Base-by-base conservation (phyloP, 345 rosid species). In the Hypericum androsaemum region DNA sequence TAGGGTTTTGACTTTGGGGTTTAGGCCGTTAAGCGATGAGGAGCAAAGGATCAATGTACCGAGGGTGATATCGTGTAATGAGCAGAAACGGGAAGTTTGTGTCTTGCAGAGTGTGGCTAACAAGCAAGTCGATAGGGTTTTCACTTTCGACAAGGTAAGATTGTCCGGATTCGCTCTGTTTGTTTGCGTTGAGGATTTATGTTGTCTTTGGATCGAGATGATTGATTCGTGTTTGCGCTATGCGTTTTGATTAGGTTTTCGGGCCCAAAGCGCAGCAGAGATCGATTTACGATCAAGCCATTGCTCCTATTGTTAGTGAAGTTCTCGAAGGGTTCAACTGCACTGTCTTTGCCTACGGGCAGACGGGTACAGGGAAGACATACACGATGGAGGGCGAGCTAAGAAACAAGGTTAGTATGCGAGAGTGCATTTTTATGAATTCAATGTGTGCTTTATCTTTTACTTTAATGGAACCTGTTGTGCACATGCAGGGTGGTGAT, bases 301-400 rank as follows among this genome's bases (percentile, higher is more conserved):
- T 84, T 73, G 70, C 65, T 0, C 96, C 98, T 0, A 74, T 90
- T 54, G 98, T 90, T 41, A 77, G 81, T 70, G 96, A 90, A 66
- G 95, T 90, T 50, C 82, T 90, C 39, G 98, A 87, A 5, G 95
- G 96, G 59, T 90, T 82, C 74, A 90, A 89, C 62, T 90, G 95
- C 64, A 90, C 96, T 32, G 88, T 90, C 45, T 90, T 90, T 50
- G 98, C 96, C 0, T 90, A 87, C 66, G 96, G 98, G 16, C 98
- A 90, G 68, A 90, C 95, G 0, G 95, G 92, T 47, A 86, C 97
- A 0, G 96, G 96, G 0, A 89, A 89, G 71, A 89, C 97, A 22
- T 87, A 77, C 47, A 84, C 96, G 10, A 90, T 90, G 98, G 95
- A 90, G 70, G 98, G 98, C 37, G 96, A 92, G 8, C 82, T 84